Evolutionary conservation across 2,329 filamentous ascomycete genomes (phyloP).

Genomic region (Cylindrodendrum hubeiense): DNA sequence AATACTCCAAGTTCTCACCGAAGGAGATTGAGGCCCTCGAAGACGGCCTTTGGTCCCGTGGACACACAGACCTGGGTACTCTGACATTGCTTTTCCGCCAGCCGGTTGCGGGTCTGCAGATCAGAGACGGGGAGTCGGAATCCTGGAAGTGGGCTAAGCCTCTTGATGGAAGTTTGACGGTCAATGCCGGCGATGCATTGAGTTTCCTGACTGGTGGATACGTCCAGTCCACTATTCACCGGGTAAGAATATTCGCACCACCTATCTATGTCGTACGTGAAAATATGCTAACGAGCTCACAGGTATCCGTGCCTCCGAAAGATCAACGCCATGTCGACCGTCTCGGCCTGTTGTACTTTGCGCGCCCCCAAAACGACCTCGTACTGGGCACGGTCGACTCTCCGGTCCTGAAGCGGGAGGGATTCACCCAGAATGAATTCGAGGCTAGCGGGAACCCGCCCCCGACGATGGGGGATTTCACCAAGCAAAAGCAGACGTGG

Average conservation of each 20-base stretch:
- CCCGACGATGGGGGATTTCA: slow-evolving; percentile 54
- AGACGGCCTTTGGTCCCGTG: slow-evolving; percentile 57
- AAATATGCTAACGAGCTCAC: neutral
- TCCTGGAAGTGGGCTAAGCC: slow-evolving; percentile 65
- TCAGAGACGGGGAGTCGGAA: slow-evolving; percentile 58
- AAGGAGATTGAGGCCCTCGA: slow-evolving; percentile 61
- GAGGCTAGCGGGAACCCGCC: slow-evolving; percentile 47
- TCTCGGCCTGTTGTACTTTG: slow-evolving; percentile 64
- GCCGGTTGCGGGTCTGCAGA: slow-evolving; percentile 68
- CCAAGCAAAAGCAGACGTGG: slow-evolving; percentile 52
- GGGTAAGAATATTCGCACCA: slow-evolving; percentile 46
- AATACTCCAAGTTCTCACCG: slow-evolving; percentile 62
- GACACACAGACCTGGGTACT: slow-evolving; percentile 69
- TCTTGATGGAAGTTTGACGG: slow-evolving; percentile 62
- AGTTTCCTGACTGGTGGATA: slow-evolving; percentile 62
- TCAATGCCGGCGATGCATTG: slow-evolving; percentile 64
- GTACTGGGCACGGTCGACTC: slow-evolving; percentile 53
- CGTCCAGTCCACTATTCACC: slow-evolving; percentile 57
- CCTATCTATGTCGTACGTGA: too few relatives aligned
- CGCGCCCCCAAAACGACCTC: slow-evolving; percentile 57
- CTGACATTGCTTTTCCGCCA: slow-evolving; percentile 70
- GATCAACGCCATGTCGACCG: slow-evolving; percentile 60
- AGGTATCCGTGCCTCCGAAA: slow-evolving; percentile 53
- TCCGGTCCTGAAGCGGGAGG: slow-evolving; percentile 50
- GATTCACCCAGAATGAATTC: slow-evolving; percentile 53